Conservation (phyloP, 352 stramenopile genomes). For the Phytophthora sp. region DNA sequence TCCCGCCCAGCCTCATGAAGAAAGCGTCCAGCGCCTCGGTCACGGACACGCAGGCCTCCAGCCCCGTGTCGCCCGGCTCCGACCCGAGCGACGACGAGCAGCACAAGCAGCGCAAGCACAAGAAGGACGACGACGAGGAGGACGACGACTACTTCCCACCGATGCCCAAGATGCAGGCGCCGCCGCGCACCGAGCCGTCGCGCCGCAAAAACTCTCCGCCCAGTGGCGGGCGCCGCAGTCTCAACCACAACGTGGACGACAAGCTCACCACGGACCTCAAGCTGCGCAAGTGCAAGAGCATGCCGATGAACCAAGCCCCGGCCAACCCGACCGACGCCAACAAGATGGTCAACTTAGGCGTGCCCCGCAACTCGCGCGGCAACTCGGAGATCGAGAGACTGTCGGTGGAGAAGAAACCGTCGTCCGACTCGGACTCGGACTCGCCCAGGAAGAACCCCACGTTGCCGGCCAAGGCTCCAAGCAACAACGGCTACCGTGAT, state of each 20-base stretch:
- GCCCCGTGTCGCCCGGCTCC: conserved; percentile 33
- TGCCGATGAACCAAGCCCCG: conserved; percentile 33
- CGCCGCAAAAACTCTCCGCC: conserved; percentile 6
- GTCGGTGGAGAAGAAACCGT: conserved; percentile 38
- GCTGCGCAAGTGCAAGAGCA: conserved; percentile 44
- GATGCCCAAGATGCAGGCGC: conserved; percentile 20
- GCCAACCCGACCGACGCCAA: conserved; percentile 27
- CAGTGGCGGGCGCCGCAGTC: conserved; percentile 23
- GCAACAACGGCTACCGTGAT: conserved; percentile 48
- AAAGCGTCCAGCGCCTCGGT: conserved; percentile 51
- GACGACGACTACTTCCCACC: conserved; percentile 37
- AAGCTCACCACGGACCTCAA: conserved; percentile 14
- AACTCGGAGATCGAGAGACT: conserved; percentile 47
- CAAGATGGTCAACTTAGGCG: conserved; percentile 30
- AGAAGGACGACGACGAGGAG: conserved; percentile 36
- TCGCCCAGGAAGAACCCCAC: conserved; percentile 1
- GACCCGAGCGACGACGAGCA: conserved; percentile 39
- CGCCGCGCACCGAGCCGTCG: conserved; percentile 2
- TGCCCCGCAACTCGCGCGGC: conserved; percentile 34
- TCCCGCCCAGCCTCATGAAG: conserved; percentile 66
- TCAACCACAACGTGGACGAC: conserved; percentile 16
- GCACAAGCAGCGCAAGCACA: conserved; percentile 12
- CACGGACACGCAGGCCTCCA: conserved; percentile 36
- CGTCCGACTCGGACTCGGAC: conserved; percentile 7
- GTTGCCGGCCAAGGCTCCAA: conserved; percentile 10